Evolutionary conservation across 2,329 filamentous ascomycete genomes (phyloP), one percentile per base, ranked within the genome.

Genomic region (Penicillium digitatum): DNA sequence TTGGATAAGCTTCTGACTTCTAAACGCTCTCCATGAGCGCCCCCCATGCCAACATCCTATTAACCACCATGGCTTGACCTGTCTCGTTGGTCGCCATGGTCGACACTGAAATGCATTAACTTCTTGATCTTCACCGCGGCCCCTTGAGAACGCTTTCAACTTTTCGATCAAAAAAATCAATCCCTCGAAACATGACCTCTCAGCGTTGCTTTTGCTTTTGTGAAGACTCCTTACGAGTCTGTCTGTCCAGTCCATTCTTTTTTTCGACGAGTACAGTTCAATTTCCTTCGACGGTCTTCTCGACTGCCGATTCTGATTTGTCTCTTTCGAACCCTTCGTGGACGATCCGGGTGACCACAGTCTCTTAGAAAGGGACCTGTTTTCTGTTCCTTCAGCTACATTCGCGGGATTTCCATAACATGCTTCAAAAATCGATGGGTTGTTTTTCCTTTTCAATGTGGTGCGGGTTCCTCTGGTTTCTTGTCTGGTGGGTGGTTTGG

Each of bases 211-310:
- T 51, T 38, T 51, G 39, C 40, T 51, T 54, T 39, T 44, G 39
- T 40, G 47, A 32, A 51, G 52, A 39, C 39, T 54, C 32, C 10
- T 27, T 34, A 6, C 9, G 37, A 45, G 52, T 51, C 52, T 43
- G 20, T 49, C 20, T 40, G 47, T 54, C 52, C 52, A 54, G n/a
- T 45, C 51, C 52, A 51, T 51, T 54, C 47, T 18, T 54, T 45
- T 45, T 40, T 45, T 50, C 39, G 40, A 24, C 2, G 6, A 22
- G 8, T 4, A 26, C 14, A 9, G n/a, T 24, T 50, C 16, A 9
- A 9, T 8, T 34, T 38, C 32, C 24, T 22, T 38, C 7, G 20
- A 29, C 12, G 14, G 26, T 34, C 37, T 26, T 18, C 22, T 32
- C 26, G 20, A 27, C 31, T 42, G 22, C 32, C 16, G 39, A 54